Evolutionary conservation across 495 filamentous ascomycete genomes (phyloP), one percentile per base, ranked within the genome.

Genomic region (Pyrenula aspistea): DNA sequence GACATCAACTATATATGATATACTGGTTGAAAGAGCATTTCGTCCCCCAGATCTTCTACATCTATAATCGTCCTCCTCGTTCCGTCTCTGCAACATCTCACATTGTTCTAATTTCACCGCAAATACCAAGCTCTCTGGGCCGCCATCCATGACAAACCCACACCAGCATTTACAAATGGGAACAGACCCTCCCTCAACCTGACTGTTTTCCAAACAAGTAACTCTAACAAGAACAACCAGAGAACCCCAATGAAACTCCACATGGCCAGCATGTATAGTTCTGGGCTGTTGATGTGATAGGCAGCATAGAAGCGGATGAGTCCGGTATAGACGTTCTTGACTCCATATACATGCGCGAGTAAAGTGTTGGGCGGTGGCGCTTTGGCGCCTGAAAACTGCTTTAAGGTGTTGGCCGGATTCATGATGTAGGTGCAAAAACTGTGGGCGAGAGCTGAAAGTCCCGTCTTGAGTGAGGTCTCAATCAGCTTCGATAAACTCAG

Each of bases 311-410:
- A 36, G 2, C 67, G 60, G 53, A 69, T 71, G 23, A 65, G 36
- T 22, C 57, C 58, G 1, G 67, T 62, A 58, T 69, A 69, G 24
- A 68, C 48, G 31, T 68, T 71, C 56, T 68, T 65, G 47, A 68
- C 47, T 1, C 67, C 68, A 53, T 71, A 69, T 1, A 71, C 55
- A 31, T 62, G 67, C 2, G 68, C 65, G 19, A 64, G 49, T 19
- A 71, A 57, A 25, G 60, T 54, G n/a, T 57, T 53, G 11, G 61
- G 64, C 15, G 51, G 56, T 22, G 68, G 68, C 2, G 62, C 62
- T 11, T 53, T 12, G 0, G 67, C 56, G n/a, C 68, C 68, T 25
- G 63, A 61, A 55, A 71, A 69, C 36, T 56, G 56, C 2, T 24
- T 53, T 10, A 65, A 54, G 11, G 69, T n/a, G 21, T 55, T 25